Base-by-base conservation (phyloP, 1,284 basidiomycete genomes). In the Volvariella surrecta region DNA sequence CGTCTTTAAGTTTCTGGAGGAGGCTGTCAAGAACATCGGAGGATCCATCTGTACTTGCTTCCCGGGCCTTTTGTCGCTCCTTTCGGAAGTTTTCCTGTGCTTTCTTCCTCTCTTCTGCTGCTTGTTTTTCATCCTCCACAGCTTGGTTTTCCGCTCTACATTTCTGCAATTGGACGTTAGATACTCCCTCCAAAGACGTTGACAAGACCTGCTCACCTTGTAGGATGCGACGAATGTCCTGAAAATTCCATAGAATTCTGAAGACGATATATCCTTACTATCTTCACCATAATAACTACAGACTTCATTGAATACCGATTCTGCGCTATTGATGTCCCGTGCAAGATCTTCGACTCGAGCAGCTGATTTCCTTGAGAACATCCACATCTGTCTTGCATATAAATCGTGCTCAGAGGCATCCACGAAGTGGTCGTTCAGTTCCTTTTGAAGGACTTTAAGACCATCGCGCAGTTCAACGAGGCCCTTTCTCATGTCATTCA, bases 221-320 rank as follows among this genome's bases (percentile, higher is more conserved):
- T 40, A 76, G 64, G 39, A 76, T 0, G 86, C 92, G 64, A 57
- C 60, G 66, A 4, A 76, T 54, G 38, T 68, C 58, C 94, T 91
- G 76, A 96, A 95, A 54, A 94, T 83, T 13, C 82, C 89, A 64
- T 91, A 97, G 66, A 96, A 97, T 56, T 95, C 91, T 4, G 82
- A 71, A 0, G 87, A 89, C 19, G 76, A 67, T 73, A 84, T 79
- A 49, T 70, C 82, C 64, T 89, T 89, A 54, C 88, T 83, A 37
- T 93, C 91, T 62, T 97, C 93, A 16, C 92, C 92, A 55, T 89
- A 97, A 58, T 90, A 94, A 43, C 73, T 82, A 48, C 93, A 73
- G 13, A 89, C 89, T 46, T 94, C 89, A 15, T 73, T 73, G 56
- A 91, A 90, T 1, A 76, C 80, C 1, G 81, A 73, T 32, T 91